Evolutionary conservation across 345 rosid genomes (phyloP), one percentile per base, ranked within the genome.

Genomic region (Dipteronia sinensis): DNA sequence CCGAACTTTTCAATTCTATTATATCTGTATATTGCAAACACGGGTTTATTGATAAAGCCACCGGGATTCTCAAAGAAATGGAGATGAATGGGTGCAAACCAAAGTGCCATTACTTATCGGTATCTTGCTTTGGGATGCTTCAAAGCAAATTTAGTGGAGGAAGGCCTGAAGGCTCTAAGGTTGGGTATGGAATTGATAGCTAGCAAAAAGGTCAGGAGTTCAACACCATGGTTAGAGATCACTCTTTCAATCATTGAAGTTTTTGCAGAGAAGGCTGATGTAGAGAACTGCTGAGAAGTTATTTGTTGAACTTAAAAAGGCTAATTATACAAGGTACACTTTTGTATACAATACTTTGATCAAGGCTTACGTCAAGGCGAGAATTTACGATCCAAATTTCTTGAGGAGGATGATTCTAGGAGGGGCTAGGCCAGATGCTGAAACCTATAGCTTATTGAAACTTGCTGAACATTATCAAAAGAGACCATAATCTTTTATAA

Each of bases 391-490:
- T 76, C 89, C 97, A 46, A 83, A 90, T 84, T 87, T 95, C 34
- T 86, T 96, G 83, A 89, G 87, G 76, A 94, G 99, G 86, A 94
- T 94, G 98, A 92, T 96, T 77, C 82, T 94, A 9, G 98, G 93
- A 76, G 95, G 99, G 29, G 87, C 97, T 9, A 88, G 92, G 81
- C 99, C 99, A 67, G 98, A 96, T 84, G 89, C 97, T 70, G 99
- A 96, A 81, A 89, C 95, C 2, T 96, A 91, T 56, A 90, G 97
- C 88, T 82, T 96, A 77, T 80, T 96, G 78, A 94, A 94, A 85
- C 93, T 92, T 22, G 75, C 81, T 19, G 98, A 94, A 76, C 95
- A 86, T 67, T 87, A 77, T 77, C 83, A 79, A 65, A 71, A 86
- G 51, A 76, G 56, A 84, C 17, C 67, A 19, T 55, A 20, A 63